These are phyloP conservation scores for Taphrina pruni DNA, from an alignment of 1,139 yeast species.

Conservation along the genomic window DNA sequence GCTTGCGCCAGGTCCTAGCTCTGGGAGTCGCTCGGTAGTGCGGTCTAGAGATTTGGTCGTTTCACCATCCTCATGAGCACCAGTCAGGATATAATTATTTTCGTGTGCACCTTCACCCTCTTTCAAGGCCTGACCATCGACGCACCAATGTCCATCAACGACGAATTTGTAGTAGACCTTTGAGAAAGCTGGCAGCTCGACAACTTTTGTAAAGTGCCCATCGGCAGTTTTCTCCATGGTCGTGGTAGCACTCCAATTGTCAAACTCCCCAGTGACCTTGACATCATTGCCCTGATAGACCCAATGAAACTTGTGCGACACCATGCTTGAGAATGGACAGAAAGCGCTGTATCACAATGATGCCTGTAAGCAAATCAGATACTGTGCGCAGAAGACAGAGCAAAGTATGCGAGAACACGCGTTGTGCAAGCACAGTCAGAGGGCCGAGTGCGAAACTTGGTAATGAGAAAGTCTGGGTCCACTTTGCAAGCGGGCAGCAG, in stretches of 20 bases:
- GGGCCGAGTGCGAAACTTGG: too few species aligned
- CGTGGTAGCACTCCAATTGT: conserved; percentile 33
- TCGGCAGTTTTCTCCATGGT: conserved; percentile 29
- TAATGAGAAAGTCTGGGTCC: too few species aligned
- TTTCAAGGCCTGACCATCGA: conserved; percentile 27
- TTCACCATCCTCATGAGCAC: conserved; percentile 7
- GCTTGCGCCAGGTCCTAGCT: conserved; percentile 21
- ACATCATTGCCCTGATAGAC: conserved; percentile 25
- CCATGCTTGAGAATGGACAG: conserved; percentile 17
- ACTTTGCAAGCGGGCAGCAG: too few species aligned
- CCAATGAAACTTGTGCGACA: conserved; percentile 33
- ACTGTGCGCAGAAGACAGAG: too few species aligned
- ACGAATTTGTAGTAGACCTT: conserved; percentile 36
- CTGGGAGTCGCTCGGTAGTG: conserved; percentile 1
- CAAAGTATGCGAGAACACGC: too few species aligned
- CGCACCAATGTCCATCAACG: conserved; percentile 38
- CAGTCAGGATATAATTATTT: conserved; percentile 29
- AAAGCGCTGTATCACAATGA: not conserved
- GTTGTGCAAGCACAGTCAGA: too few species aligned
- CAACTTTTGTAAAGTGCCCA: conserved; percentile 23
- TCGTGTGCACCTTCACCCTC: conserved; percentile 40
- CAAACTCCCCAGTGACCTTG: conserved; percentile 38
- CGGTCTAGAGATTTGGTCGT: conserved; percentile 1
- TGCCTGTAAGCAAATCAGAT: too few species aligned
- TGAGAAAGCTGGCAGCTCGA: conserved; percentile 29